A percentile compares a stretch with the other conserved stretches of the same genome.
These are phyloP conservation scores for Lactifluus hygrophoroides DNA, from an alignment of 768 basidiomycete species.

Conservation along the genomic window DNA sequence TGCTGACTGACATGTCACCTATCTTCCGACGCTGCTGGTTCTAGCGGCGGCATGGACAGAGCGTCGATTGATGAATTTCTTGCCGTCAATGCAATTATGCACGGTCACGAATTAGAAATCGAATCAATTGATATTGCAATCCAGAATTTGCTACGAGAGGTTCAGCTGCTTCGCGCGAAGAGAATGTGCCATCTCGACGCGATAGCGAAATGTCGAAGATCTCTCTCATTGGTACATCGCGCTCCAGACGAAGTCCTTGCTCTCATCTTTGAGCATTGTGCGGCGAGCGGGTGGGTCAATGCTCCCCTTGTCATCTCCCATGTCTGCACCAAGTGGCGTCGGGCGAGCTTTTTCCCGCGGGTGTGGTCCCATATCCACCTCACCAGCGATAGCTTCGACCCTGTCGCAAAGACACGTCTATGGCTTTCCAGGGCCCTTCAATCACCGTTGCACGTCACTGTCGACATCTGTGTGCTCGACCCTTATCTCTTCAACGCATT, in stretches of 20 bases:
- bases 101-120: slow-evolving; percentile 35
- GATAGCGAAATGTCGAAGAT: slow-evolving; percentile 37
- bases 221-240: slow-evolving; percentile 47
- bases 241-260: slow-evolving; percentile 48
- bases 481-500: slow-evolving; percentile 5
- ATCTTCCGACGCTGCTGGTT: neutral
- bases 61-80: slow-evolving; percentile 20
- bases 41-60: neutral
- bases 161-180: slow-evolving; percentile 37
- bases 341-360: slow-evolving; percentile 40
- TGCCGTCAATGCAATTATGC: slow-evolving; percentile 21
- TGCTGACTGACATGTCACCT: neutral
- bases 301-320: slow-evolving; percentile 49
- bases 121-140: slow-evolving; percentile 36
- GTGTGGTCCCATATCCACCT: slow-evolving; percentile 53
- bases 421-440: slow-evolving; percentile 44
- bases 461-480: slow-evolving; percentile 34
- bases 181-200: slow-evolving; percentile 35
- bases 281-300: slow-evolving; percentile 41
- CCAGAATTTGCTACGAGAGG: slow-evolving; percentile 30
- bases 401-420: slow-evolving; percentile 35
- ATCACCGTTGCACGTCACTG: slow-evolving; percentile 37
- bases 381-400: slow-evolving; percentile 36
- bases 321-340: slow-evolving; percentile 52
- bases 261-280: slow-evolving; percentile 44